Base-by-base conservation (phyloP, 1,139 yeast species). In the Geotrichum aggregatum region DNA sequence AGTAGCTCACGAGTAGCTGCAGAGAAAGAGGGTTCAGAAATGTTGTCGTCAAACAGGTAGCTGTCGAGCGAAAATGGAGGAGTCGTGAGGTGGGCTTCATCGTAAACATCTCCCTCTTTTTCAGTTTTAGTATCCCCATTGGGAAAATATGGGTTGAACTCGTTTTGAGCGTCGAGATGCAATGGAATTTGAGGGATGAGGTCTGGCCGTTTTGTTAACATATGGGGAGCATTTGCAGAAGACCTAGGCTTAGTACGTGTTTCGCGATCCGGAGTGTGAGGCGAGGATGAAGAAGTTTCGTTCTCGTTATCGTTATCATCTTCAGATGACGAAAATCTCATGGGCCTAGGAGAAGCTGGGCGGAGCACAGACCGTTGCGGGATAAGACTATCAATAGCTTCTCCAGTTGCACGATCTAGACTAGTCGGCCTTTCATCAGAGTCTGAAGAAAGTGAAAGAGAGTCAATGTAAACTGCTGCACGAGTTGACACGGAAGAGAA, bases 1-100 rank as follows among this genome's bases (percentile, higher is more conserved):
- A 58, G 55, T 2, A 68, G 64, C 52, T 66, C 69, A 34, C 57
- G 44, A 39, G 49, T 47, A 28, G 46, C 38, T 18, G 51, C 31
- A 42, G 50, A 41, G 16, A 48, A 24, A 16, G 44, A 28, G 14
- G 51, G 39, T 18, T 54, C 44, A 6, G 47, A 13, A 31, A 35
- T n/a, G 28, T 18, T 26, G 22, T 53, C 48, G 45, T 45, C 52
- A 42, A 41, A 35, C 2, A 49, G 21, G 22, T 42, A 43, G 21
- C 42, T 43, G n/a, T 52, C 53, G 28, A 50, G 42, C 4, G 50
- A 50, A 19, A 47, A 50, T n/a, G 50, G 44, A 3, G 53, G 50
- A 2, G 50, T 49, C 13, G 39, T 24, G 22, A 44, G 40, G 1
- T 51, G 47, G 22, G 34, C 41, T 11, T 48, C 50, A 24, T 21